Base-by-base conservation (phyloP, 1,284 basidiomycete genomes). In the Earliella scabrosa region DNA sequence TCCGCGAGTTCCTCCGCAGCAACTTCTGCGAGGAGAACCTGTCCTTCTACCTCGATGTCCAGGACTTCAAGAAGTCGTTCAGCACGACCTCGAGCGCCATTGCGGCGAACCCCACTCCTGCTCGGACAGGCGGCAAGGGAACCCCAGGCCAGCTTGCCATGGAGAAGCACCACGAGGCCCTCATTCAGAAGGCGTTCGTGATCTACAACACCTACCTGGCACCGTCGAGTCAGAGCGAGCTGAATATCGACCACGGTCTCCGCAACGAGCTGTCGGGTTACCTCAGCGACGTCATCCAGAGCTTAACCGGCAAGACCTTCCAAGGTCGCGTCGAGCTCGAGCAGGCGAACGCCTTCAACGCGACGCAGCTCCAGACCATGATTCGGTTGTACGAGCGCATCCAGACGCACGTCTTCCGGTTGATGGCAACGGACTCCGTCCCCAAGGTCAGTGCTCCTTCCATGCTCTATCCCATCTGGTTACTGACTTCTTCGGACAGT, bases 21-120 rank as follows among this genome's bases (percentile, higher is more conserved):
- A 98, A 98, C 74, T 98, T 98, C 72, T 98, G 95, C 77, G 97
- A 99, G 71, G 97, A 99, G 81, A 99, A 99, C 71, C 77, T 99
- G 64, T 89, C 90, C 45, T 99, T 98, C 77, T 99, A 95, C 92
- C 74, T 98, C 52, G 97, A 98, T 68, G 97, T 98, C 1, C 87
- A 95, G 72, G 97, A 99, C 71, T 97, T 99, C 79, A 96, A 95
- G 78, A 85, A 91, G 65, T 90, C 95, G 67, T 99, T 99, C 78
- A 90, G 88, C 69, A 98, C 95, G 56, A 97, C 97, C 0, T 96
- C 92, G 4, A 95, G 90, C 65, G 94, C 97, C 5, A 86, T 91
- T 54, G 92, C 93, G 11, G 82, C 84, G 2, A 57, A 63, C 32
- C 68, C 72, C 24, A 72, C 68, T 3, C 56, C 68, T n/a, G 74